These are phyloP conservation scores for Rhizopogon vinicolor DNA, from an alignment of 768 basidiomycete genomes.

Conservation along the genomic window DNA sequence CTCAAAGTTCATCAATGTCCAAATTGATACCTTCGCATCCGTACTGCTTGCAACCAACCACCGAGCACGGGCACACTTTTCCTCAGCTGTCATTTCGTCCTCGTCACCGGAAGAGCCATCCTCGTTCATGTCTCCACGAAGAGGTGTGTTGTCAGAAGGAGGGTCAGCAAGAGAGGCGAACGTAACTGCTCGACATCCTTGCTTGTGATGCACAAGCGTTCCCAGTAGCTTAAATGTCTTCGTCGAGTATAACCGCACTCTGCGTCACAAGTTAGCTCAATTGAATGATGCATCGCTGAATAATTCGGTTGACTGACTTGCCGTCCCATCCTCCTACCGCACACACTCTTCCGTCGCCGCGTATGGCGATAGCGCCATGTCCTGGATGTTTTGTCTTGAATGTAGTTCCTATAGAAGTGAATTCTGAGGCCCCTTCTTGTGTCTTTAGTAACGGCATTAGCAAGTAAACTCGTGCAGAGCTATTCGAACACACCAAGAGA, in stretches of 20 bases:
- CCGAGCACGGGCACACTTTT: conserved; percentile 39
- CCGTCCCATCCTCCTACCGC: conserved; percentile 96
- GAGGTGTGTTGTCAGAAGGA: not conserved
- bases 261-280: conserved; percentile 23
- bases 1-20: conserved; percentile 56
- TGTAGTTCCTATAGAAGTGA: conserved; percentile 22
- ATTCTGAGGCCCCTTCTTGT: conserved; percentile 12
- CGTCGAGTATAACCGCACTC: conserved; percentile 80
- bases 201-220: conserved; percentile 78
- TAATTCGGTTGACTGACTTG: conserved; percentile 46
- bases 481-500: conserved; percentile 36
- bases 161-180: conserved; percentile 45
- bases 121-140: conserved; percentile 20
- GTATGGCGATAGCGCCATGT: conserved; percentile 72
- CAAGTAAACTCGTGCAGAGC: conserved; percentile 1
- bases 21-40: conserved; percentile 68
- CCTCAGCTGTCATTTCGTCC: conserved; percentile 46
- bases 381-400: conserved; percentile 75
- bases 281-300: not conserved
- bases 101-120: conserved; percentile 35
- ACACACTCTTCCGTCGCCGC: conserved; percentile 71
- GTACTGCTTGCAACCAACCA: conserved; percentile 68
- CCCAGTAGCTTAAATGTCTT: conserved; percentile 81
- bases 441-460: conserved; percentile 1
- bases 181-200: conserved; percentile 65